phyloP scores from a whole-genome alignment of 1,284 basidiomycete genomes.

The Ganoderma boninense region DNA sequence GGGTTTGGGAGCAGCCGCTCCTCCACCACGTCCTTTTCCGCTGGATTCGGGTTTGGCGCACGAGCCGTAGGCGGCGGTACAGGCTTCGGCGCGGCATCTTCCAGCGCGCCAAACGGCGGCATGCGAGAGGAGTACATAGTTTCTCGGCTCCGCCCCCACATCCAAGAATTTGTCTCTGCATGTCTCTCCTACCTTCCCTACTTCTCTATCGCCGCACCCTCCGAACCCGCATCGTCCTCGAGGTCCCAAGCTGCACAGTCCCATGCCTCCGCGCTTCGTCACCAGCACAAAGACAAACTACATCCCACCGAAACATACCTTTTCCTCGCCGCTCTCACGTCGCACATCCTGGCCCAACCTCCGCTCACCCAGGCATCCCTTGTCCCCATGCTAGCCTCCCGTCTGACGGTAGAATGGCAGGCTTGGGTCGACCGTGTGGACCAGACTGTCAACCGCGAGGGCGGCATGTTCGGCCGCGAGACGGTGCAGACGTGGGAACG shows the following conservation, averaged over 20 bases:
- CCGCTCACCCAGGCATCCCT: conserved; percentile 68
- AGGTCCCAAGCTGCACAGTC: conserved; percentile 41
- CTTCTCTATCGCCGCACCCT: conserved; percentile 65
- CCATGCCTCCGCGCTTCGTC: conserved; percentile 52
- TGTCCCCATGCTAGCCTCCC: conserved; percentile 62
- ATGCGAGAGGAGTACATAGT: conserved; percentile 84
- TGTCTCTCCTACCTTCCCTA: conserved; percentile 84
- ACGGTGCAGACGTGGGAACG: conserved; percentile 73
- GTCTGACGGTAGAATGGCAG: conserved; percentile 75
- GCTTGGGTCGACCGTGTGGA: conserved; percentile 79
- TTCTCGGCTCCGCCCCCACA: conserved; percentile 76
- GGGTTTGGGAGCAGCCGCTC: conserved; percentile 32
- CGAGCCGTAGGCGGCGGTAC: conserved; percentile 38
- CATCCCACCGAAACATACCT: conserved; percentile 77
- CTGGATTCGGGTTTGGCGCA: conserved; percentile 59
- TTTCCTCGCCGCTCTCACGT: conserved; percentile 73
- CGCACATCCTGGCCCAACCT: conserved; percentile 73
- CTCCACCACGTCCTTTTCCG: conserved; percentile 38
- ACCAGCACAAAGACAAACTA: conserved; percentile 64
- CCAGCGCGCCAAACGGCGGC: conserved; percentile 44
- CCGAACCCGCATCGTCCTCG: conserved; percentile 36
- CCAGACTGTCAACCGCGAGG: conserved; percentile 71
- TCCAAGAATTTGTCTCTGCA: conserved; percentile 76
- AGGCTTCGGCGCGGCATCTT: conserved; percentile 34
- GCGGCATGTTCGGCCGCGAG: conserved; percentile 81